Percentiles rank a stretch among this genome's conserved stretches.
Conservation (phyloP, 1,139 yeast species). For the Casaregolazyma suthepensis region DNA sequence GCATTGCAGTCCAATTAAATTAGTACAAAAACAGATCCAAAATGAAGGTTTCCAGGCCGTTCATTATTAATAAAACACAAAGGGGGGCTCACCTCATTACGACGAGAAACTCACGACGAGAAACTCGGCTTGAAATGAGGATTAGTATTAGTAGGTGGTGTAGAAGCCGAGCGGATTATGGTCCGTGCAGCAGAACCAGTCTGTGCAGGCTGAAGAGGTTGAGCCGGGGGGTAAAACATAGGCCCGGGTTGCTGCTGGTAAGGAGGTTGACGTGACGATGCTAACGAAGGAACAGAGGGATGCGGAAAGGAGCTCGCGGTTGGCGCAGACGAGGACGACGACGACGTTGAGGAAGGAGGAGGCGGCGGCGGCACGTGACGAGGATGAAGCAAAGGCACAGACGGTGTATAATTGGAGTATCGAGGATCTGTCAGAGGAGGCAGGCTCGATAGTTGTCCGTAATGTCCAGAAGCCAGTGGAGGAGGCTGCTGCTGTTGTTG, state of each 20-base stretch:
- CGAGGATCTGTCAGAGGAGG: constrained; percentile 8
- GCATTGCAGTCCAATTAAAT: not conserved
- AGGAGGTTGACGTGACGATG: constrained; percentile 11
- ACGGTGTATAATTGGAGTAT: constrained; percentile 7
- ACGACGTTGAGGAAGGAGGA: constrained; percentile 10
- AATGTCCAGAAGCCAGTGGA: constrained; percentile 8
- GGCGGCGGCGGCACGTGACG: constrained; percentile 18
- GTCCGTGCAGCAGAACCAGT: constrained; percentile 11
- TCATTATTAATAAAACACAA: not conserved
- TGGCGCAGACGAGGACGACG: constrained; percentile 5
- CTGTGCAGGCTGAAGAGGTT: constrained; percentile 13
- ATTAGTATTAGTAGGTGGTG: constrained; percentile 13
- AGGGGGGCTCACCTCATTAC: not conserved
- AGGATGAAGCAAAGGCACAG: constrained; percentile 13
- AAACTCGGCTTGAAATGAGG: constrained; percentile 4
- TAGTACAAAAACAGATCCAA: not conserved
- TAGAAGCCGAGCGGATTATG: constrained; percentile 10
- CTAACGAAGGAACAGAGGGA: constrained; percentile 17
- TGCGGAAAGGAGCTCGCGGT: constrained; percentile 11
- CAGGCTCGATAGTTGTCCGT: constrained; percentile 4
- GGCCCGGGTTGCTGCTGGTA: not conserved
- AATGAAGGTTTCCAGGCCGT: not conserved
- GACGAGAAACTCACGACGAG: not conserved
- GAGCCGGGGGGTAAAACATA: constrained; percentile 7
- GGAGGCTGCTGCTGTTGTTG: constrained; percentile 10